A percentile compares a stretch with the other conserved stretches of the same genome.
phyloP scores from a whole-genome alignment of 345 rosid genomes.

The Barbarea vulgaris region DNA sequence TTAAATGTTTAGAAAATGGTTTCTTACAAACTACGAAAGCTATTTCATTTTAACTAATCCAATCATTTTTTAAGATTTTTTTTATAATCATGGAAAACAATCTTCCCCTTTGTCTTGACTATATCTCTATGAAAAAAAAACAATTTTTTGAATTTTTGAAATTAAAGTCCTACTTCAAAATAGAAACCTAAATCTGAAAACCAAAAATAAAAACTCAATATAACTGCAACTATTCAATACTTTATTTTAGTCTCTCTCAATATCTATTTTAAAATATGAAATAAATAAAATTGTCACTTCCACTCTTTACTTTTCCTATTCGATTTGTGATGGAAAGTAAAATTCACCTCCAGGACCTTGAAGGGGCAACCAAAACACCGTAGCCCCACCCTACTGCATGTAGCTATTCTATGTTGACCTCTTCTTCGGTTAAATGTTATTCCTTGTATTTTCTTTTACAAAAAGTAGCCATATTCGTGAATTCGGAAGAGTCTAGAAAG shows the following conservation, averaged over 20 bases:
- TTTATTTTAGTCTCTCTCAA: background rate
- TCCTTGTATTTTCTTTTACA: background rate
- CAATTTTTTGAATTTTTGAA: no score
- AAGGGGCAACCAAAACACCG: conserved; percentile 18
- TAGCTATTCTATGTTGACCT: conserved; percentile 14
- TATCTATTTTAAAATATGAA: background rate
- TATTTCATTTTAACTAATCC: background rate
- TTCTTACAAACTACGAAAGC: no score
- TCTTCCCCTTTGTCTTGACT: no score
- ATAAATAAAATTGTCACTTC: background rate
- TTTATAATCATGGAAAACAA: no score
- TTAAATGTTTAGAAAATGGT: background rate
- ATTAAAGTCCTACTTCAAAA: no score
- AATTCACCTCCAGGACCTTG: background rate
- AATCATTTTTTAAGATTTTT: background rate
- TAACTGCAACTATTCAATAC: background rate
- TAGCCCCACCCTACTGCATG: background rate
- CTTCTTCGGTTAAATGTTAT: conserved; percentile 6
- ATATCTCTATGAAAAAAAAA: no score
- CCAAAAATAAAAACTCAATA: background rate
- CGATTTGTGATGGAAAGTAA: conserved; percentile 12
- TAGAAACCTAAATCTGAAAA: background rate
- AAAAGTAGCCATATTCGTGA: conserved; percentile 10
- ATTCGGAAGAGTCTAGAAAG: background rate
- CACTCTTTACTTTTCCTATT: background rate